Conservation (phyloP, 371 early-diverging fungal genomes). For the Mucor sp. region DNA sequence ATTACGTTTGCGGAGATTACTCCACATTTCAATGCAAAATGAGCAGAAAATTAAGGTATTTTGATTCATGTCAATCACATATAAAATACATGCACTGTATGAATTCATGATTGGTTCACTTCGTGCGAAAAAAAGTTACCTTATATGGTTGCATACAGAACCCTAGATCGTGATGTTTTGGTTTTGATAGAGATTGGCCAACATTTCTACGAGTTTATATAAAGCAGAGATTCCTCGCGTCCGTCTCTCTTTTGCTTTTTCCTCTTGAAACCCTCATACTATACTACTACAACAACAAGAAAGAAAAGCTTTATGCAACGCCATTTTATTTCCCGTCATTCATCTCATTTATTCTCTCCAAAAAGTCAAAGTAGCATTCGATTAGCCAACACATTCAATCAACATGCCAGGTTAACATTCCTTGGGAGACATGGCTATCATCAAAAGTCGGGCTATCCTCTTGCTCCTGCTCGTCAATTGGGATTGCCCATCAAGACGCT, state of each 20-base stretch:
- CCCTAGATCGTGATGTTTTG: neutral
- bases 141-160: neutral
- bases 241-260: neutral
- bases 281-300: too few relatives aligned
- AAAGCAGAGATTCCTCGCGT: neutral
- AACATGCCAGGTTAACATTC: constrained; percentile 8
- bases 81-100: neutral
- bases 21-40: neutral
- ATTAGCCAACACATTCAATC: neutral
- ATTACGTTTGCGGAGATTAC: neutral
- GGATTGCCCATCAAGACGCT: neutral
- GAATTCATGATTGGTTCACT: neutral
- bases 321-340: constrained; percentile 13
- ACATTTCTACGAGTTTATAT: constrained; percentile 6
- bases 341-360: neutral
- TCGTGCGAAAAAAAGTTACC: constrained; percentile 1
- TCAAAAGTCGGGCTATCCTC: neutral
- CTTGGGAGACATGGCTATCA: neutral
- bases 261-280: neutral
- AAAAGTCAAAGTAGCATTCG: constrained; percentile 3
- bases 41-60: neutral
- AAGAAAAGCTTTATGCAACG: constrained; percentile 14
- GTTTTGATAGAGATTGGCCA: neutral
- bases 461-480: neutral
- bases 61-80: neutral